phyloP scores from a whole-genome alignment of 1,284 basidiomycete genomes.

The Leccinum griseonigrum region DNA sequence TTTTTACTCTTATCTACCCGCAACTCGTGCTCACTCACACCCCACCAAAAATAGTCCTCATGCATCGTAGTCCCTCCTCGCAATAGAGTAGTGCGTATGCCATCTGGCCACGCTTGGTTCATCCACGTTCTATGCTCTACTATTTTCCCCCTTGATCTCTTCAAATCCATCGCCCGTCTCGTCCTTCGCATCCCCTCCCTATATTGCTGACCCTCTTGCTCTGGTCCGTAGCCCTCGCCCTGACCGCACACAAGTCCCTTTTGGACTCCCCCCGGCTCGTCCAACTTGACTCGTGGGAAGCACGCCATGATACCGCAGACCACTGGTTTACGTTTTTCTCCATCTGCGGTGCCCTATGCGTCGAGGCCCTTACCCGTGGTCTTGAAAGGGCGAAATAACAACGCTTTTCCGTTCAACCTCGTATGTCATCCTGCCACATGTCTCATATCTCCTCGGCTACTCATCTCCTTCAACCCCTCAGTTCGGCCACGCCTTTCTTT shows the following conservation, averaged over 20 bases:
- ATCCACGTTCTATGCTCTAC: slow-evolving; percentile 36
- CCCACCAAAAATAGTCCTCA: slow-evolving; percentile 51
- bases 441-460: background rate
- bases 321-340: slow-evolving; percentile 70
- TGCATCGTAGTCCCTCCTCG: slow-evolving; percentile 70
- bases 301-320: slow-evolving; percentile 52
- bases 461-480: slow-evolving; percentile 24
- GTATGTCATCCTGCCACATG: slow-evolving; percentile 38
- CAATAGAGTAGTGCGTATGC: slow-evolving; percentile 29
- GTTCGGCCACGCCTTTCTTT: slow-evolving; percentile 72
- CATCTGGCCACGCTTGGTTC: slow-evolving; percentile 19
- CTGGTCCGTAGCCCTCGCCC: slow-evolving; percentile 57
- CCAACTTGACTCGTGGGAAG: slow-evolving; percentile 45
- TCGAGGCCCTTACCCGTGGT: slow-evolving; percentile 63
- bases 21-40: background rate
- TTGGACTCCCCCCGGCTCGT: slow-evolving; percentile 32
- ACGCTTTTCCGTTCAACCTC: slow-evolving; percentile 63
- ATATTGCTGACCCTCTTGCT: slow-evolving; percentile 53
- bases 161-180: slow-evolving; percentile 55
- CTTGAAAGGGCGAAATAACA: slow-evolving; percentile 57
- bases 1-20: background rate
- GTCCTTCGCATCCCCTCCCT: slow-evolving; percentile 60
- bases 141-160: slow-evolving; percentile 62
- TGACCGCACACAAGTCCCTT: slow-evolving; percentile 46
- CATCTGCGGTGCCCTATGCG: slow-evolving; percentile 59